A percentile compares a stretch with the other conserved stretches of the same genome.
These are phyloP conservation scores for Penicillium daleae DNA, from an alignment of 495 filamentous ascomycete species.

Conservation along the genomic window DNA sequence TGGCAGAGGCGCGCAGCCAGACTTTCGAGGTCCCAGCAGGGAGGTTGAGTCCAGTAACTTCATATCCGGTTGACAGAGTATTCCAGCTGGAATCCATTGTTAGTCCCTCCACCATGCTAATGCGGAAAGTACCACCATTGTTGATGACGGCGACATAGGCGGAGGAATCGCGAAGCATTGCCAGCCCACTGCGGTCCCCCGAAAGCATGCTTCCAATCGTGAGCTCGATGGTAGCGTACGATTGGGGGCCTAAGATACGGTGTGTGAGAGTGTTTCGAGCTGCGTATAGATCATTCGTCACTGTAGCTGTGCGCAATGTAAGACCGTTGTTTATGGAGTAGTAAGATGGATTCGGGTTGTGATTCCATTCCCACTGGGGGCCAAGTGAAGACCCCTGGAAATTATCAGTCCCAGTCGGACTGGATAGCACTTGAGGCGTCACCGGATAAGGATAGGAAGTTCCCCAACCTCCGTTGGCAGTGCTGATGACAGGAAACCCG, in stretches of 20 bases:
- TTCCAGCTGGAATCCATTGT: conserved; percentile 39
- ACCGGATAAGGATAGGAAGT: conserved; percentile 45
- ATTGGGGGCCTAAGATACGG: conserved; percentile 52
- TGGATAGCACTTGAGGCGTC: background rate
- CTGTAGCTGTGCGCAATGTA: conserved; percentile 50
- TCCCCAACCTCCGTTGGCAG: conserved; percentile 48
- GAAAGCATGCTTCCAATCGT: conserved; percentile 50
- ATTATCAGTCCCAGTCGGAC: conserved; percentile 39
- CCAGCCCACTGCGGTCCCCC: conserved; percentile 56
- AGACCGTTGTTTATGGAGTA: conserved; percentile 38
- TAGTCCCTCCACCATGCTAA: conserved; percentile 19
- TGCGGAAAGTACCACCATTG: conserved; percentile 22
- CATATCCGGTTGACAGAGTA: conserved; percentile 42
- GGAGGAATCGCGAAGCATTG: conserved; percentile 53
- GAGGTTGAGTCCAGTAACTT: conserved; percentile 34
- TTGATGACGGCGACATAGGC: conserved; percentile 56
- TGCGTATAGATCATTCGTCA: conserved; percentile 55
- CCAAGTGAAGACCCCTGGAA: conserved; percentile 44
- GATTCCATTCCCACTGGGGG: conserved; percentile 64
- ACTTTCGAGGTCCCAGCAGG: conserved; percentile 25
- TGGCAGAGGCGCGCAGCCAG: conserved; percentile 47
- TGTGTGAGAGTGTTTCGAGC: conserved; percentile 62
- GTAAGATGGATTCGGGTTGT: conserved; percentile 54
- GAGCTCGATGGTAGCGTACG: conserved; percentile 49
- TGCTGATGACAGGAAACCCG: conserved; percentile 49